phyloP scores from a whole-genome alignment of 2,329 filamentous ascomycete species.

The Hypoxylon sp. region DNA sequence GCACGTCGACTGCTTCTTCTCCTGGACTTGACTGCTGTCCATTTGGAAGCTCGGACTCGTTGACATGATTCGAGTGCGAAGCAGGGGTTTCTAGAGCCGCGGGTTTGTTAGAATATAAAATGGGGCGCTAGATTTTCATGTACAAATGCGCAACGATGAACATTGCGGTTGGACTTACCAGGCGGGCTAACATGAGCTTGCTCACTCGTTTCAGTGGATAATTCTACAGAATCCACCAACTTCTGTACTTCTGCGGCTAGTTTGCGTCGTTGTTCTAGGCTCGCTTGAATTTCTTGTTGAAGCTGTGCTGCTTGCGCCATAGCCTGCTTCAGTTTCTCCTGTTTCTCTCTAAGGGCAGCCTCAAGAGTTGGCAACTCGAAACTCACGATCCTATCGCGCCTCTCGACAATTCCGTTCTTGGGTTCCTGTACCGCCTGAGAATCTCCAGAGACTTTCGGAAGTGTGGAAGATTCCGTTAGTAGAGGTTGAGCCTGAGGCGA shows the following conservation, averaged over 20 bases:
- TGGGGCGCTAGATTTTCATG: not conserved
- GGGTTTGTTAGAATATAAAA: slow-evolving; percentile 18
- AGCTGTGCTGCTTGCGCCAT: slow-evolving; percentile 64
- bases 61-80: slow-evolving; percentile 2
- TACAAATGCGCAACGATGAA: not conserved
- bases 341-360: slow-evolving; percentile 60
- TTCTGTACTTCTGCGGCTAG: slow-evolving; percentile 54
- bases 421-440: slow-evolving; percentile 26
- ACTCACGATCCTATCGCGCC: slow-evolving; percentile 57
- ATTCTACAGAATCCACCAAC: slow-evolving; percentile 53
- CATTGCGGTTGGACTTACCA: slow-evolving; percentile 36
- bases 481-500: slow-evolving; percentile 47
- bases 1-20: slow-evolving; percentile 14
- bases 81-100: not conserved
- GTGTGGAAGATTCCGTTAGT: slow-evolving; percentile 29
- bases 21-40: slow-evolving; percentile 4
- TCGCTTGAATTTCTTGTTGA: slow-evolving; percentile 62
- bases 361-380: slow-evolving; percentile 58
- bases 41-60: slow-evolving; percentile 12
- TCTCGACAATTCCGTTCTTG: slow-evolving; percentile 35
- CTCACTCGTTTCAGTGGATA: slow-evolving; percentile 20
- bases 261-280: slow-evolving; percentile 54
- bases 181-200: slow-evolving; percentile 27
- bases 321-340: slow-evolving; percentile 63
- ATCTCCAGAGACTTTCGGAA: slow-evolving; percentile 38